phyloP scores from a whole-genome alignment of 306 rosid species.

The Potentilla sterilis region DNA sequence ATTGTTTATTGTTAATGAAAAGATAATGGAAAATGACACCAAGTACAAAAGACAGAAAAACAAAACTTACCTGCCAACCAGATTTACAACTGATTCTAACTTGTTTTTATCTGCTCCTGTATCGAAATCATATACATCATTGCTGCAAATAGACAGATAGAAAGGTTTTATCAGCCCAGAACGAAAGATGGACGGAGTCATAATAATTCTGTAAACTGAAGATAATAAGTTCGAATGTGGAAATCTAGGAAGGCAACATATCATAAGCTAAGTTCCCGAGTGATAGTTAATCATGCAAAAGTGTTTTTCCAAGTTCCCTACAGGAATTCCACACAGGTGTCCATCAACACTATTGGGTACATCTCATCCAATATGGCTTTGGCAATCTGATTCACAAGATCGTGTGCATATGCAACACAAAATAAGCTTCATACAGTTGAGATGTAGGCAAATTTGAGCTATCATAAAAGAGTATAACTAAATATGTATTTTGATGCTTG shows the following conservation, averaged over 20 bases:
- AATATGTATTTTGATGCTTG: neutral
- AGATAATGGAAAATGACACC: neutral
- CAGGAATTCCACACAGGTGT: neutral
- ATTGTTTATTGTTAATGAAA: conserved; percentile 22
- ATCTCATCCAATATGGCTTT: neutral
- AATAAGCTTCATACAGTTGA: neutral
- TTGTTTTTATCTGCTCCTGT: conserved; percentile 91
- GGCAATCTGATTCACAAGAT: neutral
- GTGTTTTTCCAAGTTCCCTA: neutral
- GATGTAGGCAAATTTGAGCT: neutral
- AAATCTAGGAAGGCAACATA: neutral
- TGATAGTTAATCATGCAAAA: neutral
- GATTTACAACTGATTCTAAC: conserved; percentile 77
- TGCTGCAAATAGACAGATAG: conserved; percentile 43
- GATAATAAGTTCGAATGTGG: neutral
- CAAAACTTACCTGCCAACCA: conserved; percentile 65
- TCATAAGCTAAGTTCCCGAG: neutral
- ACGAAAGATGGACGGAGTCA: neutral
- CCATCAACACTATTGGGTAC: neutral
- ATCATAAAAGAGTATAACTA: neutral
- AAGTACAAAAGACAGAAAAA: conserved; percentile 10
- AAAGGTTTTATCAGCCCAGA: neutral
- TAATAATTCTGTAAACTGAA: neutral
- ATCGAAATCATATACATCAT: conserved; percentile 83
- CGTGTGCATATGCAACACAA: neutral